These are phyloP conservation scores for Linum trigynum DNA, from an alignment of 345 rosid genomes.

Conservation along the genomic window DNA sequence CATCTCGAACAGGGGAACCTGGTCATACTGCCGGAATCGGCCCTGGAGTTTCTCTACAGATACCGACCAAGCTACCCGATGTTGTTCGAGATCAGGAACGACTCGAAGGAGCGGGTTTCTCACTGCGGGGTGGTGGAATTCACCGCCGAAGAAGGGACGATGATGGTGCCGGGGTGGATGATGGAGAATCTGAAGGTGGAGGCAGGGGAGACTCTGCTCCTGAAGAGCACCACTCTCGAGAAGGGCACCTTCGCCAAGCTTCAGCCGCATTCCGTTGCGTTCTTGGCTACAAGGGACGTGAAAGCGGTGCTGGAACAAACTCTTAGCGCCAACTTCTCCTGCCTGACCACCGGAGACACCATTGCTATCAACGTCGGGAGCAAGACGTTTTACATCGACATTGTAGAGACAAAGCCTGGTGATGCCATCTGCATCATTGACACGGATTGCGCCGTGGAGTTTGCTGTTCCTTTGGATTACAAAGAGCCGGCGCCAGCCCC, in stretches of 20 bases:
- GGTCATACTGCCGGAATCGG: slow-evolving; percentile 16
- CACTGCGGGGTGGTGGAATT: slow-evolving; percentile 26
- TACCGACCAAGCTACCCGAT: slow-evolving; percentile 8
- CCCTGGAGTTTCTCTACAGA: background rate
- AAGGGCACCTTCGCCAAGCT: slow-evolving; percentile 16
- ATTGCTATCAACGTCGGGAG: slow-evolving; percentile 10
- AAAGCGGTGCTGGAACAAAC: slow-evolving; percentile 18
- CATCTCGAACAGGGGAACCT: slow-evolving; percentile 14
- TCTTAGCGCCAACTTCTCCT: slow-evolving; percentile 13
- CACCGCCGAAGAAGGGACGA: slow-evolving; percentile 13
- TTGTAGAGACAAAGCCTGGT: slow-evolving; percentile 20
- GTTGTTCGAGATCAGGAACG: slow-evolving; percentile 18
- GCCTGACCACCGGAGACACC: slow-evolving; percentile 25
- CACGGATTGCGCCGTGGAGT: slow-evolving; percentile 21
- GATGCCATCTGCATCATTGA: slow-evolving; percentile 16
- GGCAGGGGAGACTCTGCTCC: slow-evolving; percentile 3
- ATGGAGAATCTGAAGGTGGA: slow-evolving; percentile 21
- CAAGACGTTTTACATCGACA: slow-evolving; percentile 8
- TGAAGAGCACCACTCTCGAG: slow-evolving; percentile 7
- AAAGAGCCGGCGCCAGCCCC: slow-evolving; percentile 9
- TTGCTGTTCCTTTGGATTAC: slow-evolving; percentile 24
- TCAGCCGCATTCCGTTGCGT: slow-evolving; percentile 24
- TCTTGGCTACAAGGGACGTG: slow-evolving; percentile 12
- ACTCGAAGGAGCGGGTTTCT: slow-evolving; percentile 1
- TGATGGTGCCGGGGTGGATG: slow-evolving; percentile 21